Percentiles rank a stretch among this genome's conserved stretches.
phyloP scores from a whole-genome alignment of 2,329 filamentous ascomycete genomes.

The Penicillium capsulatum region DNA sequence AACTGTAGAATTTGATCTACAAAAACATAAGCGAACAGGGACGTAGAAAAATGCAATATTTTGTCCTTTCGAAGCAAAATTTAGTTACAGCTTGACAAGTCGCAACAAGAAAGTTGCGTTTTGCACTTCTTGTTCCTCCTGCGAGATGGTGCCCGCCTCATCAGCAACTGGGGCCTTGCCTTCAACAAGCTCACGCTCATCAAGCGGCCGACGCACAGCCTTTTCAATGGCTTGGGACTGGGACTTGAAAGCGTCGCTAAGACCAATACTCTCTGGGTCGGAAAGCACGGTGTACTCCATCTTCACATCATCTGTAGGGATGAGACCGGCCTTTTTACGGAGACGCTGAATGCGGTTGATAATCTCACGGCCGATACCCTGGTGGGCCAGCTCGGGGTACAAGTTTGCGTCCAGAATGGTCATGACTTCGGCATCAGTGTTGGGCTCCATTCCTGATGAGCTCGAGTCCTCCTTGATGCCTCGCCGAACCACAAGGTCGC shows the following conservation, averaged over 20 bases:
- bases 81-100: conserved; percentile 65
- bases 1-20: neutral
- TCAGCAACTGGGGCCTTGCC: conserved; percentile 52
- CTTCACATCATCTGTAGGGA: conserved; percentile 88
- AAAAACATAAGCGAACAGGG: neutral
- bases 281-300: conserved; percentile 85
- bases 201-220: conserved; percentile 70
- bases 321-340: conserved; percentile 86
- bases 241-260: conserved; percentile 65
- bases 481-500: conserved; percentile 78
- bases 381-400: conserved; percentile 79
- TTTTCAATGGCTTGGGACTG: conserved; percentile 70
- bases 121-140: conserved; percentile 83
- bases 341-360: conserved; percentile 89
- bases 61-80: too few species aligned
- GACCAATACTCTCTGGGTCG: conserved; percentile 71
- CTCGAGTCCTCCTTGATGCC: conserved; percentile 68
- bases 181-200: conserved; percentile 61
- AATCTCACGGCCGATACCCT: conserved; percentile 86
- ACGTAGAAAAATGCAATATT: too few species aligned
- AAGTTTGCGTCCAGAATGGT: conserved; percentile 81
- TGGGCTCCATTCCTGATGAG: conserved; percentile 74
- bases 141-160: conserved; percentile 63
- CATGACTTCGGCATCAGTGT: conserved; percentile 84
- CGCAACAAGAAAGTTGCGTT: conserved; percentile 75